Evolutionary conservation across 257 asterid species (phyloP), one percentile per base, ranked within the genome.

Genomic region (Knoxia roxburghii): DNA sequence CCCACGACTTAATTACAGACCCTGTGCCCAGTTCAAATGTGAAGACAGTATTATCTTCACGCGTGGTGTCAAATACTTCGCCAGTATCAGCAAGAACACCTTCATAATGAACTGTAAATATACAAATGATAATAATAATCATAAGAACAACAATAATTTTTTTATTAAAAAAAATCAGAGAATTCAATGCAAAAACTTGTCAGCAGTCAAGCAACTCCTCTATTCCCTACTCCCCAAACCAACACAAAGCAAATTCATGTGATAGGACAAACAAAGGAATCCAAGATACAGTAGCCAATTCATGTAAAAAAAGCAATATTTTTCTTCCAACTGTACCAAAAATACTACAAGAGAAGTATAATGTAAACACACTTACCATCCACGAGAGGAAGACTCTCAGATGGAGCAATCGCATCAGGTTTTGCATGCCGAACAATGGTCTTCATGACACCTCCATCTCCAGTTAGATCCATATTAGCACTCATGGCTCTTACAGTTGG

Each of bases 361-460:
- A 23, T 55, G 50, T 13, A 51, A 43, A 33, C 40, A 58, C 21
- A 61, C 79, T 73, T 84, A 93, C 98, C 98, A 79, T 90, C 97
- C 48, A 93, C 75, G 67, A 93, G 96, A 39, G 98, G 96, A 65
- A 90, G 90, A 59, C 80, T 79, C 77, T 88, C 96, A 0, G 98
- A 88, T 50, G 98, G 98, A 76, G 73, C 85, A 74, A 82, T 57
- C 35, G 98, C 95, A 80, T 88, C 96, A 67, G 88, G 83, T 75
- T 82, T 89, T 43, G 98, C 86, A 11, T 78, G 83, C 54, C 91
- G 87, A 27, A 88, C 52, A 29, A 84, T 87, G 39, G 88, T 84
- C 84, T 93, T 93, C 75, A 85, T 40, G 75, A 93, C 96, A 57
- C 98, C 98, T 77, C 96, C 98, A 82, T 93, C 98, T 65, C 98